These are phyloP conservation scores for Ophiostoma ips DNA, from an alignment of 2,329 filamentous ascomycete species.

Conservation along the genomic window DNA sequence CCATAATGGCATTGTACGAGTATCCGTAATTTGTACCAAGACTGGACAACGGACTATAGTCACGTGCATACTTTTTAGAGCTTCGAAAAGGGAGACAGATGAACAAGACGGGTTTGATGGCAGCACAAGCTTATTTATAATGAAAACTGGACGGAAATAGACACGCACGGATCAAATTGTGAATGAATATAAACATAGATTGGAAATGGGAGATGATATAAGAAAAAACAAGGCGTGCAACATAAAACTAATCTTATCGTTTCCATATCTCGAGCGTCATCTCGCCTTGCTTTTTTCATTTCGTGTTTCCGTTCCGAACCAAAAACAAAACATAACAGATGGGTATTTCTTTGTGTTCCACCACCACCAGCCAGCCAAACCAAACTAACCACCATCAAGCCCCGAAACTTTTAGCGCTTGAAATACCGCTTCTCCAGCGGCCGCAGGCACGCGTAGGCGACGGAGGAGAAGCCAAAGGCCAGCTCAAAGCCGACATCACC, in stretches of 20 bases:
- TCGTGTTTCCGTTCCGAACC: not conserved
- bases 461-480: constrained; percentile 30
- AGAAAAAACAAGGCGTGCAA: not conserved
- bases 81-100: too few relatives aligned
- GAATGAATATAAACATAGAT: too few relatives aligned
- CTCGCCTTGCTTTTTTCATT: not conserved
- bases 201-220: too few relatives aligned
- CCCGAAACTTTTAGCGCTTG: constrained; percentile 15
- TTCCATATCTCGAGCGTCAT: not conserved
- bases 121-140: too few relatives aligned
- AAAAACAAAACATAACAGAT: not conserved
- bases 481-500: constrained; percentile 51
- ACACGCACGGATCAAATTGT: too few relatives aligned
- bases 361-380: not conserved
- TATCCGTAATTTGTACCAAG: too few relatives aligned
- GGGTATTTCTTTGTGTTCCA: constrained; percentile 1
- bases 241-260: not conserved
- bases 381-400: not conserved
- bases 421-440: constrained; percentile 28
- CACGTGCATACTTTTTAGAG: too few relatives aligned
- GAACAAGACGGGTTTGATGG: too few relatives aligned
- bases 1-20: too few relatives aligned
- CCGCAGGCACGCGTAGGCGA: constrained; percentile 37
- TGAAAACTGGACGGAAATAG: too few relatives aligned
- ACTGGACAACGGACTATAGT: too few relatives aligned